phyloP scores from a whole-genome alignment of 345 rosid genomes.

The Stellera chamaejasme region DNA sequence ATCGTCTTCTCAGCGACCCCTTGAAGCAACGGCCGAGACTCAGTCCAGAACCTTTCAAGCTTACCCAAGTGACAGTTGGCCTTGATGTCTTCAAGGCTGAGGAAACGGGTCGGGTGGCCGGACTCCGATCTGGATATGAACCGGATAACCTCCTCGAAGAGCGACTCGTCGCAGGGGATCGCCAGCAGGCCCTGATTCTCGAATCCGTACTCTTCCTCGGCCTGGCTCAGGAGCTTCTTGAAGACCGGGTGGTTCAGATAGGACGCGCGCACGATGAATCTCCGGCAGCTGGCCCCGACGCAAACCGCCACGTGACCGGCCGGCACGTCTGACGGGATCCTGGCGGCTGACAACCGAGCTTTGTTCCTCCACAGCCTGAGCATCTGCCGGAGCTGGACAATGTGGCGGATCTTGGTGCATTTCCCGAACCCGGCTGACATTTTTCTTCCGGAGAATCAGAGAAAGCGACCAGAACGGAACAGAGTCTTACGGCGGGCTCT shows the following conservation, averaged over 20 bases:
- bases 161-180: slow-evolving; percentile 83
- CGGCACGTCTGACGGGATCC: slow-evolving; percentile 78
- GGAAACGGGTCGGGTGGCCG: slow-evolving; percentile 33
- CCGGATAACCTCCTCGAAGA: slow-evolving; percentile 71
- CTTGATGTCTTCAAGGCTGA: slow-evolving; percentile 49
- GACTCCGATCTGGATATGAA: slow-evolving; percentile 62
- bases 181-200: slow-evolving; percentile 66
- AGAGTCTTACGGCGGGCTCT: not conserved
- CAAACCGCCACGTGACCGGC: slow-evolving; percentile 86
- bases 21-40: slow-evolving; percentile 73
- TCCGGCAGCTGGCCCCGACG: slow-evolving; percentile 55
- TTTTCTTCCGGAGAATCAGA: slow-evolving; percentile 5
- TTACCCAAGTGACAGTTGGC: slow-evolving; percentile 49
- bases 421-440: slow-evolving; percentile 60
- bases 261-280: slow-evolving; percentile 82
- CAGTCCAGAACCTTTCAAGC: slow-evolving; percentile 46
- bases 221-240: slow-evolving; percentile 50
- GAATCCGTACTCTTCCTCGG: slow-evolving; percentile 93
- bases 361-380: slow-evolving; percentile 83
- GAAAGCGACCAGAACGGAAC: not conserved
- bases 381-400: slow-evolving; percentile 84
- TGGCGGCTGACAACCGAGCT: slow-evolving; percentile 52
- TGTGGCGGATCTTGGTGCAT: slow-evolving; percentile 94
- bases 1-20: slow-evolving; percentile 39
- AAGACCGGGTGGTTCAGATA: slow-evolving; percentile 88